Evolutionary conservation across 257 asterid genomes (phyloP).

Genomic region (Lavandula angustifolia): DNA sequence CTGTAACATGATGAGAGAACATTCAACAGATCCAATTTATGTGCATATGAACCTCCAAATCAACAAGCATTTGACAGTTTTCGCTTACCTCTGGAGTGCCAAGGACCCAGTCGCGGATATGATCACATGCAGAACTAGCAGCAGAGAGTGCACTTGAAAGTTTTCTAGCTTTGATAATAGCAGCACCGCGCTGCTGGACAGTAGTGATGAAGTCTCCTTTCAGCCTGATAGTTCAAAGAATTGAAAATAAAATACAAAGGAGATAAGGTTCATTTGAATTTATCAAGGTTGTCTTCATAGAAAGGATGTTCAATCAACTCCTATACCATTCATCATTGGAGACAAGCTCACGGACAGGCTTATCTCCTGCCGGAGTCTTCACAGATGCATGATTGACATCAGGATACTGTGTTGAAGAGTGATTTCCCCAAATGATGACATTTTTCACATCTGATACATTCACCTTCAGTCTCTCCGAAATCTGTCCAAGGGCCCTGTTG

Average conservation of each 20-base stretch:
- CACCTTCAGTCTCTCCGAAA: too few relatives aligned
- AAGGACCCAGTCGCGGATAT: slow-evolving; percentile 94
- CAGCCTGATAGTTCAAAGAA: slow-evolving; percentile 50
- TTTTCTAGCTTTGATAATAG: slow-evolving; percentile 25
- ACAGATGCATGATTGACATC: slow-evolving; percentile 91
- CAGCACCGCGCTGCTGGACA: slow-evolving; percentile 98
- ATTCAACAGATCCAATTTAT: too few relatives aligned
- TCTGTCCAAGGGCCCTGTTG: too few relatives aligned
- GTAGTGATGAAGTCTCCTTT: slow-evolving; percentile 72
- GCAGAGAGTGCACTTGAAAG: slow-evolving; percentile 50
- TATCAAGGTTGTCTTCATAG: background rate
- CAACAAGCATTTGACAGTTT: too few relatives aligned
- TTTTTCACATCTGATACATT: too few relatives aligned
- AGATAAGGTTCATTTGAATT: too few relatives aligned
- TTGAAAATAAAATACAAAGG: background rate
- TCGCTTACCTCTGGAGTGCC: slow-evolving; percentile 85
- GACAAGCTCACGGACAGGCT: slow-evolving; percentile 76
- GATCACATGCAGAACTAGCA: slow-evolving; percentile 97
- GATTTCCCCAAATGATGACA: background rate
- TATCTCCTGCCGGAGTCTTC: slow-evolving; percentile 69
- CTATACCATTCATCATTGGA: slow-evolving; percentile 77
- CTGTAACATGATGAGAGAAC: slow-evolving; percentile 33
- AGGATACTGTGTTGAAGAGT: slow-evolving; percentile 71
- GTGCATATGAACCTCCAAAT: too few relatives aligned
- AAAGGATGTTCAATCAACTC: background rate